Evolutionary conservation across 129 eudicot species (phyloP).

Genomic region (Flaveria trinervia): DNA sequence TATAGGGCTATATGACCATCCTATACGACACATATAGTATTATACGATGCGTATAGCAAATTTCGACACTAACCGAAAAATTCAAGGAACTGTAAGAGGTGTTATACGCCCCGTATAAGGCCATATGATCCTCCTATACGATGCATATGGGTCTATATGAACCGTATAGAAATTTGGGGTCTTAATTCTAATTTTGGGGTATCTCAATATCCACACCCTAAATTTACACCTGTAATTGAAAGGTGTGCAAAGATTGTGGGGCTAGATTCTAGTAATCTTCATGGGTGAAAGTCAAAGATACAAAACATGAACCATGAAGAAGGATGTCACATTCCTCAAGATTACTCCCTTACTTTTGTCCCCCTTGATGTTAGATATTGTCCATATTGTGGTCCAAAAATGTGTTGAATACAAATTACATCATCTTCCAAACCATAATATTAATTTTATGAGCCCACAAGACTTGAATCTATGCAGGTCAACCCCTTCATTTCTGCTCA

Average conservation of each 20-base stretch:
- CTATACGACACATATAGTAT: too few relatives aligned
- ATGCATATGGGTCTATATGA: too few relatives aligned
- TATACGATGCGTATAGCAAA: too few relatives aligned
- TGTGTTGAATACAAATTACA: slow-evolving; percentile 8
- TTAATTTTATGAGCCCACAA: slow-evolving; percentile 25
- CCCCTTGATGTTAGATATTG: slow-evolving; percentile 31
- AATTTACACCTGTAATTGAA: neutral
- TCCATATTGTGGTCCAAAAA: slow-evolving; percentile 37
- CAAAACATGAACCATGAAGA: slow-evolving; percentile 18
- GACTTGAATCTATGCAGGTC: slow-evolving; percentile 24
- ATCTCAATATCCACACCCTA: too few relatives aligned
- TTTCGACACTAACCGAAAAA: too few relatives aligned
- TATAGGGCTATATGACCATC: too few relatives aligned
- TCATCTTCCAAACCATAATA: slow-evolving; percentile 28
- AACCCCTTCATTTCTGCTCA: neutral
- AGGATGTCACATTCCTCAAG: slow-evolving; percentile 28
- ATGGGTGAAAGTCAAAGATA: slow-evolving; percentile 30
- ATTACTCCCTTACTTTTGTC: slow-evolving; percentile 27
- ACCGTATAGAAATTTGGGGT: too few relatives aligned
- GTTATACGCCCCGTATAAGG: too few relatives aligned
- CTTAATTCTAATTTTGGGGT: too few relatives aligned
- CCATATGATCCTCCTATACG: too few relatives aligned
- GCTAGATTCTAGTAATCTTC: slow-evolving; percentile 12
- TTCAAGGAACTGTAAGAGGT: too few relatives aligned
- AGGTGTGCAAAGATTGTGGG: slow-evolving; percentile 1